phyloP scores from a whole-genome alignment of 495 filamentous ascomycete species.

The Jackrogersella multiformis region DNA sequence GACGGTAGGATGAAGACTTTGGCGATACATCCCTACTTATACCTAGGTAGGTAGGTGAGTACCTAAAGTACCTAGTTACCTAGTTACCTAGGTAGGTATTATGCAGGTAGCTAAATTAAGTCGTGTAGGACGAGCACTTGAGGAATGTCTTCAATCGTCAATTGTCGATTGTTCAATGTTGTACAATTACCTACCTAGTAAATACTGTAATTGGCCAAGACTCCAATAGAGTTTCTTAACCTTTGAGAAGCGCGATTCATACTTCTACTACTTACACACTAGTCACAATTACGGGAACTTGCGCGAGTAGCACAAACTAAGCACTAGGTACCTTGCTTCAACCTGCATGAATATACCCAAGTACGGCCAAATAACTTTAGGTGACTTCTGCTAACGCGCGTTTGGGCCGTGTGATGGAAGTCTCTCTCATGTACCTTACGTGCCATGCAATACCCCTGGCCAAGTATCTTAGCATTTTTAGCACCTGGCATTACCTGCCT shows the following conservation, averaged over 20 bases:
- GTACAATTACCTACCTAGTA: too few relatives aligned
- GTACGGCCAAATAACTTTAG: background rate
- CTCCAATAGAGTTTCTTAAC: too few relatives aligned
- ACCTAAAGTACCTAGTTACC: too few relatives aligned
- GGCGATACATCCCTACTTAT: background rate
- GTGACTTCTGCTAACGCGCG: background rate
- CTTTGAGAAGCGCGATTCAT: too few relatives aligned
- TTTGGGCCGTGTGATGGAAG: constrained; percentile 17
- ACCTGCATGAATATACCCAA: background rate
- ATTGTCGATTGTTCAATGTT: too few relatives aligned
- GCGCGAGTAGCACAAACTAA: background rate
- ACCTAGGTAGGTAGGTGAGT: background rate
- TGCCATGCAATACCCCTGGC: constrained; percentile 21
- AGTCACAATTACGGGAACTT: background rate
- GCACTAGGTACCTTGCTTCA: too few relatives aligned
- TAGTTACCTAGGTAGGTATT: too few relatives aligned
- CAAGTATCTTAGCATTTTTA: constrained; percentile 11
- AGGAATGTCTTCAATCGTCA: too few relatives aligned
- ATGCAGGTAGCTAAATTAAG: background rate
- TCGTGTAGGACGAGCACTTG: too few relatives aligned
- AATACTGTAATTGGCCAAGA: too few relatives aligned
- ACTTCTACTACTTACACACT: background rate
- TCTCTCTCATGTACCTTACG: constrained; percentile 12
- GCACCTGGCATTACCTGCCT: too few relatives aligned
- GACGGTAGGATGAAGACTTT: too few relatives aligned